Conservation (phyloP, 257 asterid species). For the Nicotiana knightiana region DNA sequence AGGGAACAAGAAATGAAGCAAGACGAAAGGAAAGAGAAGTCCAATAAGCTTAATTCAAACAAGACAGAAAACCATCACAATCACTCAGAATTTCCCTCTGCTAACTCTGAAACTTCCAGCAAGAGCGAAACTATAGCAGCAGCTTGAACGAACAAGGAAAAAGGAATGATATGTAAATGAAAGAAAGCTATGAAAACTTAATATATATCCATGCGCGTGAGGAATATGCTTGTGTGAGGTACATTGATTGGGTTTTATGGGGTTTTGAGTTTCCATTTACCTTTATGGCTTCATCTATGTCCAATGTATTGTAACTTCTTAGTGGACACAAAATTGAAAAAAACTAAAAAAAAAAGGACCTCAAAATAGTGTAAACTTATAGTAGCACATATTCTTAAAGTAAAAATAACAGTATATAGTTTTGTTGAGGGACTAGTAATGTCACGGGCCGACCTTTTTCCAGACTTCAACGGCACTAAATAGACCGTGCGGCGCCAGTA, state of each 20-base stretch:
- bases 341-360: not conserved
- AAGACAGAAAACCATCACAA: slow-evolving; percentile 15
- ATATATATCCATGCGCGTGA: not conserved
- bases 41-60: not conserved
- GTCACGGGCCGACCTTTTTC: too few relatives aligned
- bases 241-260: not conserved
- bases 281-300: not conserved
- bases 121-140: slow-evolving; percentile 23
- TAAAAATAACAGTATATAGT: too few relatives aligned
- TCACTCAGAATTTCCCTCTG: slow-evolving; percentile 11
- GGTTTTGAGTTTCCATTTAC: not conserved
- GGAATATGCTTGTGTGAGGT: not conserved
- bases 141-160: slow-evolving; percentile 15
- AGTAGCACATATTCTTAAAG: too few relatives aligned
- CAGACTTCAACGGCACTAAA: too few relatives aligned
- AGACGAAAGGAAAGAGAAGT: slow-evolving; percentile 33
- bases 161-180: not conserved
- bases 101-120: slow-evolving; percentile 21
- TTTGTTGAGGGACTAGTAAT: too few relatives aligned
- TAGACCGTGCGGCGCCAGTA: too few relatives aligned
- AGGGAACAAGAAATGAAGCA: slow-evolving; percentile 37
- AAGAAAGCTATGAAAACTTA: not conserved
- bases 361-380: too few relatives aligned
- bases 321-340: not conserved
- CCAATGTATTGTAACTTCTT: not conserved